Conservation (phyloP, 805 yeast species). For the Ogataea pilisensis region DNA sequence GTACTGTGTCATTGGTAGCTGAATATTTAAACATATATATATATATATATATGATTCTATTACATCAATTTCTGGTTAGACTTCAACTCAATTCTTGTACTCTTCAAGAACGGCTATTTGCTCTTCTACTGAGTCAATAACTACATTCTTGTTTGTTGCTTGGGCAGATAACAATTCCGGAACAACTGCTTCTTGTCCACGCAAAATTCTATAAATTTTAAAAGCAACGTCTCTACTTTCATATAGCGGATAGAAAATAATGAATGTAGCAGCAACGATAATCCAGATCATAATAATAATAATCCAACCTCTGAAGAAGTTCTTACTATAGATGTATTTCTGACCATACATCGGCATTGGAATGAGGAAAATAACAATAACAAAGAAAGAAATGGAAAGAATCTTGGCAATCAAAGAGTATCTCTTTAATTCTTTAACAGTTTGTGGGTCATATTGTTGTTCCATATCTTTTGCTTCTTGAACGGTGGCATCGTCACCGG, state of each 20-base stretch:
- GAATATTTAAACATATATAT: too few species aligned
- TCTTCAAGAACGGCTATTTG: not conserved
- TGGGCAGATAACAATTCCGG: conserved; percentile 16
- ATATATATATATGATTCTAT: too few species aligned
- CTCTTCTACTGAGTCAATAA: not conserved
- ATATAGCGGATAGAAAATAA: conserved; percentile 31
- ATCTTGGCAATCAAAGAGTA: conserved; percentile 24
- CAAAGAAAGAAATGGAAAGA: conserved; percentile 23
- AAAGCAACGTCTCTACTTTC: conserved; percentile 28
- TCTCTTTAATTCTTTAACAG: conserved; percentile 17
- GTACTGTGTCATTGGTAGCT: too few species aligned
- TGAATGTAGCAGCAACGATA: conserved; percentile 28
- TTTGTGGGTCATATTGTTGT: conserved; percentile 10
- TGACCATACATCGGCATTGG: conserved; percentile 34
- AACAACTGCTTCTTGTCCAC: conserved; percentile 13
- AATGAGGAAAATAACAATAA: conserved; percentile 25
- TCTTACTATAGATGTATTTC: conserved; percentile 29
- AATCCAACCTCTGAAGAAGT: conserved; percentile 32
- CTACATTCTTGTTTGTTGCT: conserved; percentile 2
- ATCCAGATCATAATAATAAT: conserved; percentile 34
- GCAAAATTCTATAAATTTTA: conserved; percentile 14
- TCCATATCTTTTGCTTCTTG: conserved; percentile 29
- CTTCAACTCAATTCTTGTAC: not conserved
- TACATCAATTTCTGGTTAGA: too few species aligned
- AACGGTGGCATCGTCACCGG: conserved; percentile 34